Base-by-base conservation (phyloP, 2,329 filamentous ascomycete species). In the Diaporthe capsici region DNA sequence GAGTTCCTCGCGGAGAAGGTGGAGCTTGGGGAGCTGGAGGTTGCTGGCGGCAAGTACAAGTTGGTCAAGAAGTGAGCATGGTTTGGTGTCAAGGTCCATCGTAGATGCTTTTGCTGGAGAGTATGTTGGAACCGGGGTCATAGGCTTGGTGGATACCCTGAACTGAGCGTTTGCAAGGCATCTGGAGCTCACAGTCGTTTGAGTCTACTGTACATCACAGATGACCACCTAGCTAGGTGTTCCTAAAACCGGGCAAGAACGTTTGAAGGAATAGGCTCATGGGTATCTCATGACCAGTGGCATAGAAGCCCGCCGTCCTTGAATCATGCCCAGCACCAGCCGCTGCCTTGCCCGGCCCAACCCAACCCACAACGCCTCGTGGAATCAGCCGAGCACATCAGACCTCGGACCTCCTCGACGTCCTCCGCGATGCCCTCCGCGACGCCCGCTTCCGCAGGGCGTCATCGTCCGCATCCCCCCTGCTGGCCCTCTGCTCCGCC, bases 1-100 rank as follows among this genome's bases (percentile, higher is more conserved):
- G 94, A 94, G 83, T 94, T 98, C 82, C 84, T 98, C 75, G 90
- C 87, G 12, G 91, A 93, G 76, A 96, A 98, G 90, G 92, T 96
- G n/a, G 87, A 87, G 8, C 91, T 90, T 57, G 92, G 92, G 42
- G 91, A 91, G 80, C 84, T 97, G 81, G 94, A 95, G 84, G 88
- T 92, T 80, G 87, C 81, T 75, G 92, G 92, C 7, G 93, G 93
- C 53, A 94, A 92, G 85, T 96, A 95, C 84, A 91, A 90, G 82
- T 84, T 93, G 77, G 83, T 86, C 13, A 92, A 90, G 84, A 92
- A 91, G 82, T 92, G 82, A 87, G 57, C n/a, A 44, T 15, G 22
- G 12, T 67, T 37, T 51, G 34, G 47, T 37, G 28, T 17, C 28
- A n/a, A 13, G 28, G 31, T 7, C 17, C 28, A 25, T 15, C 22